Evolutionary conservation across 176 grass and related monocot species (phyloP).

Genomic region (Leersia perrieri): DNA sequence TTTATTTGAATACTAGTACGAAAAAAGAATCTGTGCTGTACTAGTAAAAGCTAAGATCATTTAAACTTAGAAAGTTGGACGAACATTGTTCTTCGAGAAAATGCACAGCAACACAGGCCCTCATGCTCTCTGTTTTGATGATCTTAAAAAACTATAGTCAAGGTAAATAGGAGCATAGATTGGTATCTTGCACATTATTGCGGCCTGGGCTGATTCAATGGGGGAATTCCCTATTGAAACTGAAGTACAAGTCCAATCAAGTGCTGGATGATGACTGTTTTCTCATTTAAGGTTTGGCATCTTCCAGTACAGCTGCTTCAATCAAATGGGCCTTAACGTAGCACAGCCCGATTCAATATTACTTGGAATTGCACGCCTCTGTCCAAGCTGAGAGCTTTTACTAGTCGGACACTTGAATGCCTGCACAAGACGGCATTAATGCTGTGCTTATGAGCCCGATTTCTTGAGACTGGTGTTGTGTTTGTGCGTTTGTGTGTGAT

Average conservation of each 20-base stretch:
- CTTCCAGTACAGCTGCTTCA: constrained; percentile 48
- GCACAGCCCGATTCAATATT: constrained; percentile 33
- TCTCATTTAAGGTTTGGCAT: constrained; percentile 58
- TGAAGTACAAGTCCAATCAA: constrained; percentile 47
- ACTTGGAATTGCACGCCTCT: constrained; percentile 50
- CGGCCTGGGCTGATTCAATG: constrained; percentile 13
- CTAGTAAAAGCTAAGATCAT: not conserved
- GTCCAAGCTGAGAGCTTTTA: constrained; percentile 55
- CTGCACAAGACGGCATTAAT: constrained; percentile 51
- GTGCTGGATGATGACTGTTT: constrained; percentile 44
- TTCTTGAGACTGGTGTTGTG: constrained; percentile 35
- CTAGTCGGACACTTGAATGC: constrained; percentile 50
- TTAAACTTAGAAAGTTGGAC: not conserved
- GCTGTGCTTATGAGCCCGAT: constrained; percentile 33
- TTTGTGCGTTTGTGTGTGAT: constrained; percentile 34
- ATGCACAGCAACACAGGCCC: not conserved
- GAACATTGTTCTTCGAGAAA: not conserved
- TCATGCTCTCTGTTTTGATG: not conserved
- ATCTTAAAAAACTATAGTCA: not conserved
- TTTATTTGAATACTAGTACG: constrained; percentile 6
- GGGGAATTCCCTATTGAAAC: constrained; percentile 23
- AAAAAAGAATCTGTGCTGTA: constrained; percentile 1
- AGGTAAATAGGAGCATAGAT: constrained; percentile 14
- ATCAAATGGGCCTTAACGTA: constrained; percentile 44
- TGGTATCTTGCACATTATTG: constrained; percentile 28